Conservation (phyloP, 2,329 filamentous ascomycete species). For the Sporothrix schenckii region DNA sequence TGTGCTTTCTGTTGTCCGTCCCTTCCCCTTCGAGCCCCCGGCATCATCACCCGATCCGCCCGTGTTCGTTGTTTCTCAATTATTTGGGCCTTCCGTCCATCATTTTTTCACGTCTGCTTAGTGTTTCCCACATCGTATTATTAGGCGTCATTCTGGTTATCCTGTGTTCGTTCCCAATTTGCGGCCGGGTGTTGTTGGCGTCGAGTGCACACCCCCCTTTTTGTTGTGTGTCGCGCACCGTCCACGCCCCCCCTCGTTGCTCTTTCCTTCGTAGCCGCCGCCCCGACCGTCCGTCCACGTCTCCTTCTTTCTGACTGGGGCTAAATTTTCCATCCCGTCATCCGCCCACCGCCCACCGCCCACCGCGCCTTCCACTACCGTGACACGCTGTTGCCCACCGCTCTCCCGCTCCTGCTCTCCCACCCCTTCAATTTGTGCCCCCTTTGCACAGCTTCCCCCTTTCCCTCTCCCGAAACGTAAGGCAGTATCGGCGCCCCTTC, state of each 20-base stretch:
- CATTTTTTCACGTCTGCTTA: background rate
- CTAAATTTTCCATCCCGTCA: constrained; percentile 35
- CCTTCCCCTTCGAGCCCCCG: constrained; percentile 35
- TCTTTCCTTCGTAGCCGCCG: constrained; percentile 30
- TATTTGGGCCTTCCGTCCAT: constrained; percentile 1
- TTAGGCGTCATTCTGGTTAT: background rate
- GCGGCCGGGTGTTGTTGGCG: constrained; percentile 2
- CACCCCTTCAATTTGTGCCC: constrained; percentile 14
- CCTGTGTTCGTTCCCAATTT: background rate
- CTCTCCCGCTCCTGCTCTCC: constrained; percentile 21
- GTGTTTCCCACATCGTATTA: constrained; percentile 15
- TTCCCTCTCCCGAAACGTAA: constrained; percentile 25
- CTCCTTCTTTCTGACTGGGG: constrained; percentile 26
- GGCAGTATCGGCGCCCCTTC: background rate
- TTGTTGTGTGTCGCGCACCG: constrained; percentile 16
- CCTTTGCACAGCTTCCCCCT: constrained; percentile 18
- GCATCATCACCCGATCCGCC: constrained; percentile 40
- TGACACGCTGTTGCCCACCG: constrained; percentile 29
- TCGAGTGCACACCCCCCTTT: constrained; percentile 23
- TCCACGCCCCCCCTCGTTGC: constrained; percentile 24
- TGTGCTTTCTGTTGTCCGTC: constrained; percentile 31
- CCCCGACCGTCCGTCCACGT: constrained; percentile 33
- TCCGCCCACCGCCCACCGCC: constrained; percentile 36
- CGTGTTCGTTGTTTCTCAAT: constrained; percentile 32
- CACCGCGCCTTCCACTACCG: constrained; percentile 33